Conservation (phyloP, 495 filamentous ascomycete genomes). For the Astrocystis sublimbata region DNA sequence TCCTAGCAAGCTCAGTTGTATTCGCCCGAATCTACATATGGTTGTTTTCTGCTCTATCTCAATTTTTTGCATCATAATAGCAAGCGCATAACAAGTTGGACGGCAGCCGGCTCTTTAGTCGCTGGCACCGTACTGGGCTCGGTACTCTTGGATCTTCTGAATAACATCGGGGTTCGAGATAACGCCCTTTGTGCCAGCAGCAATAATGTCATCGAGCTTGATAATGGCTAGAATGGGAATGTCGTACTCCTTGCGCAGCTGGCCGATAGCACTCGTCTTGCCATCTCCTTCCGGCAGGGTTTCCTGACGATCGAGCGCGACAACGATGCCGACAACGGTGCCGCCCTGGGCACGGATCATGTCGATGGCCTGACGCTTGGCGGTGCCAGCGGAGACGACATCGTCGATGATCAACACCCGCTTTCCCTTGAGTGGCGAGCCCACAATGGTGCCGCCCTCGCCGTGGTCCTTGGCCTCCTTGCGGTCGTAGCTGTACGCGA, state of each 20-base stretch:
- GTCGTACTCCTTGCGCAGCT: constrained; percentile 69
- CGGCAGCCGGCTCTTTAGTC: constrained; percentile 42
- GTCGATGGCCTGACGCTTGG: constrained; percentile 83
- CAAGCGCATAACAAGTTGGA: neutral
- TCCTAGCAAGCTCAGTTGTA: neutral
- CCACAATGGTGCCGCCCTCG: constrained; percentile 89
- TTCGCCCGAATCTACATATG: neutral
- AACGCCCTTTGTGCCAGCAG: constrained; percentile 56
- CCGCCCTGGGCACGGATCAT: constrained; percentile 83
- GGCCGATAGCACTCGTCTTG: constrained; percentile 69
- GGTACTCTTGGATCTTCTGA: constrained; percentile 73
- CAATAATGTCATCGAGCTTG: constrained; percentile 78
- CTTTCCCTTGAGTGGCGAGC: constrained; percentile 79
- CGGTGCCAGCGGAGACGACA: constrained; percentile 93
- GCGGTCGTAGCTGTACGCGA: constrained; percentile 86
- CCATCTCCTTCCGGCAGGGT: constrained; percentile 60
- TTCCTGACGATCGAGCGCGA: constrained; percentile 88
- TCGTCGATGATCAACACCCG: constrained; percentile 88
- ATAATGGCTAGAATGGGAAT: constrained; percentile 58
- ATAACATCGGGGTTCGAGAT: constrained; percentile 60
- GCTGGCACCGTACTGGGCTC: constrained; percentile 65
- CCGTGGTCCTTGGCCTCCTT: constrained; percentile 95
- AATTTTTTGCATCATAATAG: neutral
- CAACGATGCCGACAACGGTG: constrained; percentile 76
- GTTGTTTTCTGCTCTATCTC: neutral